Evolutionary conservation across 257 asterid species (phyloP).

Genomic region (Capsicum baccatum): DNA sequence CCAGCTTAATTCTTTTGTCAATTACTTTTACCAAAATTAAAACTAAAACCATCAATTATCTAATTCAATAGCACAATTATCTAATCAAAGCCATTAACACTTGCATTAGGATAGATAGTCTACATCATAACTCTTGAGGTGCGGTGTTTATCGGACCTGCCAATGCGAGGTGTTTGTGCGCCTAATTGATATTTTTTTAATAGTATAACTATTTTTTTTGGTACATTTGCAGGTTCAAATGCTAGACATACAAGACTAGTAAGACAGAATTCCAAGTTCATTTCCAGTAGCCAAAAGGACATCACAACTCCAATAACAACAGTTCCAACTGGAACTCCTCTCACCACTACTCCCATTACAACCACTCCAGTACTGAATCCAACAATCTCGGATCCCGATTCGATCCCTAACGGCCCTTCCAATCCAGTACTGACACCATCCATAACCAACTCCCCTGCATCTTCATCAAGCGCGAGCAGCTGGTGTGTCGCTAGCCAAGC

Average conservation of each 20-base stretch:
- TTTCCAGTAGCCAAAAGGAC: slow-evolving; percentile 54
- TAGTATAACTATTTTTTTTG: background rate
- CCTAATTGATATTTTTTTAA: too few relatives aligned
- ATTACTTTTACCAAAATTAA: background rate
- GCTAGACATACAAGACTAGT: slow-evolving; percentile 30
- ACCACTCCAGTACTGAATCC: slow-evolving; percentile 52
- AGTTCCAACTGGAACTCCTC: slow-evolving; percentile 53
- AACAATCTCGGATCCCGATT: slow-evolving; percentile 55
- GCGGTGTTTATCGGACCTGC: too few relatives aligned
- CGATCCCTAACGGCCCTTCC: slow-evolving; percentile 48
- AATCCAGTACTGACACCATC: slow-evolving; percentile 55
- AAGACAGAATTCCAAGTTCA: slow-evolving; percentile 28
- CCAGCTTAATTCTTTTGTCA: background rate
- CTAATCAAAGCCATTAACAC: too few relatives aligned
- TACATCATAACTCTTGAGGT: too few relatives aligned
- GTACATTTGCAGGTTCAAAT: slow-evolving; percentile 34
- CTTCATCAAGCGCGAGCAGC: slow-evolving; percentile 56
- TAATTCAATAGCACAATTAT: background rate
- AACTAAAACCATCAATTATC: too few relatives aligned
- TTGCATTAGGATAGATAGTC: too few relatives aligned
- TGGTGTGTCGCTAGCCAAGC: slow-evolving; percentile 82
- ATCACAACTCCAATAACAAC: slow-evolving; percentile 73
- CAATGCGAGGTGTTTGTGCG: too few relatives aligned
- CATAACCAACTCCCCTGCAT: slow-evolving; percentile 43
- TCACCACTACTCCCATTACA: slow-evolving; percentile 46